phyloP scores from a whole-genome alignment of 2,329 filamentous ascomycete species.

The Monosporascus sp. region DNA sequence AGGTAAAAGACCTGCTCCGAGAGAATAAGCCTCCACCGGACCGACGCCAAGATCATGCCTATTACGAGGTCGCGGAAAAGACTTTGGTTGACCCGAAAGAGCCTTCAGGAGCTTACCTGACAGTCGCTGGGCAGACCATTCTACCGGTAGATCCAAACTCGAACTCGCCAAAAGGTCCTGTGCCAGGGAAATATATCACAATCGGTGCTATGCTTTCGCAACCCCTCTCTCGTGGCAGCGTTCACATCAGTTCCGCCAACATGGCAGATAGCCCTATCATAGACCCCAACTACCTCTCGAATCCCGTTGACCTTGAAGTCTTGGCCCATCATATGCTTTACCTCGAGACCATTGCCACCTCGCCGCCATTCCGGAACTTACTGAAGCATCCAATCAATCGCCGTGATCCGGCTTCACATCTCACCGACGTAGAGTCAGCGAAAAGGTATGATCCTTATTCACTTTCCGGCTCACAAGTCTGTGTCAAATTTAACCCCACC shows the following conservation, averaged over 20 bases:
- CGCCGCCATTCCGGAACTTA: constrained; percentile 3
- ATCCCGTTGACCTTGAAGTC: constrained; percentile 7
- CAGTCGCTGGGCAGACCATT: constrained; percentile 1
- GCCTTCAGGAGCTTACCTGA: constrained; percentile 6
- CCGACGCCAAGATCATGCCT: constrained; percentile 1
- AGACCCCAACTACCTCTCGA: constrained; percentile 7
- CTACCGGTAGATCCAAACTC: neutral
- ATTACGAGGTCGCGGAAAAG: constrained; percentile 5
- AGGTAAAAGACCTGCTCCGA: neutral
- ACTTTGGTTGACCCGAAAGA: constrained; percentile 3
- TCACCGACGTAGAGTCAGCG: constrained; percentile 5
- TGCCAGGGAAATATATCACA: neutral
- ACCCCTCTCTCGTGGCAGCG: constrained; percentile 9
- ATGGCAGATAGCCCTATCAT: neutral
- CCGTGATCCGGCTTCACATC: constrained; percentile 1
- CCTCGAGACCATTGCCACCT: constrained; percentile 5
- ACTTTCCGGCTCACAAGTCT: no score
- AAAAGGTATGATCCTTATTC: neutral
- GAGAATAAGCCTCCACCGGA: neutral
- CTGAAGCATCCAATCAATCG: constrained; percentile 9
- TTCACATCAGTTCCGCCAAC: constrained; percentile 6
- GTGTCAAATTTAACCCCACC: no score
- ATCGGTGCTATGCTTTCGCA: constrained; percentile 9
- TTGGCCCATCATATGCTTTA: constrained; percentile 8
- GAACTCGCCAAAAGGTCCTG: neutral